Base-by-base conservation (phyloP, 2,329 filamentous ascomycete genomes). In the Cadophora malorum region DNA sequence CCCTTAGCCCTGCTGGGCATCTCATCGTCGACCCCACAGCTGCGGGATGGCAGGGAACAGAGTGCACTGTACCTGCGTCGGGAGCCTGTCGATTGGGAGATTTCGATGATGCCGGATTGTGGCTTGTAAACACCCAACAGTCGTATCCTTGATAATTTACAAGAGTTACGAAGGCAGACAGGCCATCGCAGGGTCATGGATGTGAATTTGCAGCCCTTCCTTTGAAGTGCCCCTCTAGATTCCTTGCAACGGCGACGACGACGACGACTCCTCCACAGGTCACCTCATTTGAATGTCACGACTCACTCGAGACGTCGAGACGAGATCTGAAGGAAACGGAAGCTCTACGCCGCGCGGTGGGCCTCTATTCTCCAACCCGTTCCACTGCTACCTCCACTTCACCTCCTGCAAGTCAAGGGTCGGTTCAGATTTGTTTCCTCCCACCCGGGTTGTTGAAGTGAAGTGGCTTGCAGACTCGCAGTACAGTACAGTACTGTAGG, bases 31-130 rank as follows among this genome's bases (percentile, higher is more conserved):
- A 38, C 55, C 33, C 33, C 55, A 33, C 31, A 56, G 16, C 25
- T 4, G 50, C 50, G 41, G 41, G 28, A 45, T 16, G 14, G 41
- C 41, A 58, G 31, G 31, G 31, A 10, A 33, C 4, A 33, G 19
- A 5, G 41, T 19, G 45, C 45, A 49, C 45, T 49, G 41, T 41
- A 25, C 56, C 56, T 59, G 33, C 56, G 56, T 10, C 56, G 35
- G 33, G 3, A 38, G n/a, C 53, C 33, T 41, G 33, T 41, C 33
- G 28, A 19, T n/a, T 58, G 12, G 41, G 12, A 16, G 41, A 19
- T 45, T 45, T 45, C 6, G 41, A 45, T 19, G 41, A 45, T 45
- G 41, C 41, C 41, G 41, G 4, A 10, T 7, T 38, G 41, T 45
- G 41, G 41, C 41, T 45, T 45, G 16, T 45, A 16, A 45, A 45